Evolutionary conservation across 2,329 filamentous ascomycete species (phyloP).

Genomic region (Scedosporium dehoogii): DNA sequence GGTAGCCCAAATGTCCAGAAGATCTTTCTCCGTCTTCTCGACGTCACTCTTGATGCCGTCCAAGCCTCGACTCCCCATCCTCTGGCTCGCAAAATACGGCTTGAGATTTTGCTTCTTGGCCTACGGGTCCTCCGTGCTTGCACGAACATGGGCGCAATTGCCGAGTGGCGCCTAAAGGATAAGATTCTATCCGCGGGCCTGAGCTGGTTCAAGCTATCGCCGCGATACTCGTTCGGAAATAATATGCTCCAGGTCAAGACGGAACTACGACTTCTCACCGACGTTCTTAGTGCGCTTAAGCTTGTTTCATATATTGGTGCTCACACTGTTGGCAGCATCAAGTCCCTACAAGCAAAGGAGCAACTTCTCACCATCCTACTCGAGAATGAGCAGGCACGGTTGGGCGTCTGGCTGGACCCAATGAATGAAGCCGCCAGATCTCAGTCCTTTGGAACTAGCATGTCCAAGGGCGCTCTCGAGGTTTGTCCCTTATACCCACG

Average conservation of each 20-base stretch:
- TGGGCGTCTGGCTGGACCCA: slow-evolving; percentile 86
- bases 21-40: slow-evolving; percentile 72
- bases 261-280: slow-evolving; percentile 70
- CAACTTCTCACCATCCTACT: slow-evolving; percentile 72
- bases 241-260: slow-evolving; percentile 91
- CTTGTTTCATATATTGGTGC: slow-evolving; percentile 51
- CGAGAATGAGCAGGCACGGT: slow-evolving; percentile 71
- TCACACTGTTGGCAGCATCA: slow-evolving; percentile 42
- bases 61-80: slow-evolving; percentile 66
- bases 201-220: slow-evolving; percentile 76
- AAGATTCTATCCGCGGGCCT: slow-evolving; percentile 77
- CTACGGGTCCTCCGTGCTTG: slow-evolving; percentile 66
- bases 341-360: slow-evolving; percentile 67
- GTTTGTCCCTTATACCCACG: not conserved
- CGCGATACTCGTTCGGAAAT: slow-evolving; percentile 91
- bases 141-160: slow-evolving; percentile 51
- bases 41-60: slow-evolving; percentile 67
- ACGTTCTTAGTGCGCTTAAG: slow-evolving; percentile 61
- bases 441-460: slow-evolving; percentile 7
- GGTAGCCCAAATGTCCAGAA: slow-evolving; percentile 73
- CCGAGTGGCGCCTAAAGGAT: slow-evolving; percentile 79
- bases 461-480: slow-evolving; percentile 17
- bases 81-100: slow-evolving; percentile 81
- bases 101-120: slow-evolving; percentile 77
- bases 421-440: slow-evolving; percentile 43